A percentile compares a stretch with the other conserved stretches of the same genome.
phyloP scores from a whole-genome alignment of 164 flowering plant species.

The Umbilicus rupestris region DNA sequence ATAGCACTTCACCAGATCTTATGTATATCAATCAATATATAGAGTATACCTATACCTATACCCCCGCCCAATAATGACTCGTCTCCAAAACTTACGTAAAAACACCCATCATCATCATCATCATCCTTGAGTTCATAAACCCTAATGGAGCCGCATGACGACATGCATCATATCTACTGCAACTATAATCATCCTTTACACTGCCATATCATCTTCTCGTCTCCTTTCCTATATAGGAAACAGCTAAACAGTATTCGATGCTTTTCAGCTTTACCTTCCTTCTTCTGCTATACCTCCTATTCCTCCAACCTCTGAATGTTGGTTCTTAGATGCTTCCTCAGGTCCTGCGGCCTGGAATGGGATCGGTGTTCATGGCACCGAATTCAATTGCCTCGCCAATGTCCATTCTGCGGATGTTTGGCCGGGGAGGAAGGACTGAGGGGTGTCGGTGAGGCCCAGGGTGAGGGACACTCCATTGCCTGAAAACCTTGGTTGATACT shows the following conservation, averaged over 20 bases:
- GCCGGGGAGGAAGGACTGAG: conserved; percentile 51
- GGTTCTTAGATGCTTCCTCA: background rate
- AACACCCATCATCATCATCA: background rate
- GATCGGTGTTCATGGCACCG: conserved; percentile 36
- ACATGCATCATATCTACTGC: background rate
- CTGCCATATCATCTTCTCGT: background rate
- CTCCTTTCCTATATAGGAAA: background rate
- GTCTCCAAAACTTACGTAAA: background rate
- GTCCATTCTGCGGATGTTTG: conserved; percentile 56
- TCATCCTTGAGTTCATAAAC: background rate
- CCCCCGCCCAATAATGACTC: background rate
- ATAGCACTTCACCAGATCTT: background rate
- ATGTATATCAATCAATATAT: background rate
- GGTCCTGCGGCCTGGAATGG: no score
- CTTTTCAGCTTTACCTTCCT: background rate
- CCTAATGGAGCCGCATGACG: background rate
- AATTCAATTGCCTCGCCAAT: conserved; percentile 42
- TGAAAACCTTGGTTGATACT: conserved; percentile 50
- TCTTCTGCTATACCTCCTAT: background rate
- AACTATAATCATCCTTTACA: background rate
- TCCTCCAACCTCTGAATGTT: conserved; percentile 50
- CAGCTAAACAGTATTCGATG: background rate
- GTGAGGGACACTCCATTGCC: conserved; percentile 79
- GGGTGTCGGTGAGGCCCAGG: conserved; percentile 75
- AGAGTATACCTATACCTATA: conserved; percentile 2